Evolutionary conservation across 164 flowering plant species (phyloP).

Genomic region (Aristolochia fimbriata): DNA sequence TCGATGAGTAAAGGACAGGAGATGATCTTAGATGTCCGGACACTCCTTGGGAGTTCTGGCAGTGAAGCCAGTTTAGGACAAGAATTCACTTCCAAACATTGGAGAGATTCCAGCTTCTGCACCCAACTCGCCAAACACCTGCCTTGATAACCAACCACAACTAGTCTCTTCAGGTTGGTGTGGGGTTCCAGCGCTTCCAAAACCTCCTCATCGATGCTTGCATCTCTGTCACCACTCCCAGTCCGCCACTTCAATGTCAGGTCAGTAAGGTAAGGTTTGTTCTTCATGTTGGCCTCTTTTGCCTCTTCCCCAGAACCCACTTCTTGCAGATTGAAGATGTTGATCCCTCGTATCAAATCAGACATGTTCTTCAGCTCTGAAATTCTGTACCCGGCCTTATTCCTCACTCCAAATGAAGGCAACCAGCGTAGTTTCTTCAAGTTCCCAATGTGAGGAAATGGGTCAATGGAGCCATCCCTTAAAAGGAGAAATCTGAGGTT

Average conservation of each 20-base stretch:
- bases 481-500: conserved; percentile 3
- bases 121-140: conserved; percentile 4
- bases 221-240: background rate
- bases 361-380: background rate
- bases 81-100: background rate
- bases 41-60: background rate
- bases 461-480: background rate
- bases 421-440: background rate
- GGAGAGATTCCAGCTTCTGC: background rate
- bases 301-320: background rate
- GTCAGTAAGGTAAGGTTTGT: background rate
- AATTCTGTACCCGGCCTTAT: background rate
- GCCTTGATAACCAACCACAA: background rate
- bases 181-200: conserved; percentile 1
- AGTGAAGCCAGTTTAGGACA: background rate
- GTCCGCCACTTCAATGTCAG: background rate
- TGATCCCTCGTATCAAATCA: background rate
- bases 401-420: background rate
- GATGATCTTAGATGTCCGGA: background rate
- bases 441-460: background rate
- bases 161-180: background rate
- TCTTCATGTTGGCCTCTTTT: background rate
- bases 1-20: background rate
- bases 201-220: background rate
- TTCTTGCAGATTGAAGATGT: conserved; percentile 1